These are phyloP conservation scores for Leishmania amazonensis DNA, from an alignment of 208 protist genomes.

Conservation along the genomic window DNA sequence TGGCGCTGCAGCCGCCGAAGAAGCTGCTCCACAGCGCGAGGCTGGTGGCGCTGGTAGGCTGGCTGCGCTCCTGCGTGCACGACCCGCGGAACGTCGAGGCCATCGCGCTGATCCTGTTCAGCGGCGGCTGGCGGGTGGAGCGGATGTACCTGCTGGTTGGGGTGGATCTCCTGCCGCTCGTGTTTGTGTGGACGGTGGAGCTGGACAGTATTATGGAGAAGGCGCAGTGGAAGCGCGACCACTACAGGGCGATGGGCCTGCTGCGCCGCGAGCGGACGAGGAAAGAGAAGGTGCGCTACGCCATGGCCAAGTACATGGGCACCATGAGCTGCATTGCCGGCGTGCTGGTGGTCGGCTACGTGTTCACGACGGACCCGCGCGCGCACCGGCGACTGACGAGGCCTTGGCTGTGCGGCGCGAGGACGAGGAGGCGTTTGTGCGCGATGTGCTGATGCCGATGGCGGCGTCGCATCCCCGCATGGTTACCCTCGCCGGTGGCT, in stretches of 20 bases:
- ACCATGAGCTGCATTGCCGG: conserved; percentile 62
- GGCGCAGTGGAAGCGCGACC: conserved; percentile 30
- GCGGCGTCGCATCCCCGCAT: conserved; percentile 46
- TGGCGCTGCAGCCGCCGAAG: conserved; percentile 47
- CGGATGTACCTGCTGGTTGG: background rate
- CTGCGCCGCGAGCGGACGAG: conserved; percentile 59
- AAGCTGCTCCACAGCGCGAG: conserved; percentile 62
- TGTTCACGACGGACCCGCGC: conserved; percentile 62
- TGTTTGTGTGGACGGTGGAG: background rate
- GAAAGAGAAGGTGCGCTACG: conserved; percentile 51
- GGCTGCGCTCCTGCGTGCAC: conserved; percentile 52
- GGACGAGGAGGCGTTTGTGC: conserved; percentile 40
- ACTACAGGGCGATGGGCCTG: conserved; percentile 42
- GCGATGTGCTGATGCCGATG: conserved; percentile 28
- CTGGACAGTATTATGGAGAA: background rate
- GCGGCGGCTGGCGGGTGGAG: background rate
- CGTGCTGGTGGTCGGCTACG: conserved; percentile 53
- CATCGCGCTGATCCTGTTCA: background rate
- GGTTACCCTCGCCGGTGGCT: conserved; percentile 55
- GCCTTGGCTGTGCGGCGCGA: background rate
- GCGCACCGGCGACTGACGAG: conserved; percentile 30
- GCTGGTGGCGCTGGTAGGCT: conserved; percentile 69
- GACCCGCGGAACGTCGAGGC: background rate
- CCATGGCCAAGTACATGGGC: conserved; percentile 72
- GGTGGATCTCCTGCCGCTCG: background rate